phyloP scores from a whole-genome alignment of 371 early-diverging fungal species.

The Circinella umbellata region DNA sequence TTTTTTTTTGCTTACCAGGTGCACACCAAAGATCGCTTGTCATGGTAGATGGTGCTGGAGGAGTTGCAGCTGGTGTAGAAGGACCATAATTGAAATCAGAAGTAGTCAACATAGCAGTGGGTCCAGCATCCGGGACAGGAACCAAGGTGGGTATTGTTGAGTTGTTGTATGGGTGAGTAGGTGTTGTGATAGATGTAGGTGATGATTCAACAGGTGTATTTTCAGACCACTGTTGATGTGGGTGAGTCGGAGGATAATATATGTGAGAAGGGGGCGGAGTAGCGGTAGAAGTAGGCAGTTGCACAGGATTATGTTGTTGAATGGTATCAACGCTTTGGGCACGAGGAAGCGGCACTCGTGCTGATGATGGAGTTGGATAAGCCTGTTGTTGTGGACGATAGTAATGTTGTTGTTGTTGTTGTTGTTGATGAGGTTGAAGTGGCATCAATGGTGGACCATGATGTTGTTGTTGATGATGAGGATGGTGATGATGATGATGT shows the following conservation, averaged over 20 bases:
- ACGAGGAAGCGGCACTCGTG: slow-evolving; percentile 18
- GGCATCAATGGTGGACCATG: neutral
- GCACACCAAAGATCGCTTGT: slow-evolving; percentile 24
- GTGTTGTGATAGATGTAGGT: slow-evolving; percentile 11
- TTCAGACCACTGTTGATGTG: slow-evolving; percentile 4
- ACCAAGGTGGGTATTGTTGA: slow-evolving; percentile 28
- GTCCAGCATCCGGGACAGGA: slow-evolving; percentile 53
- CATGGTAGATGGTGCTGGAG: slow-evolving; percentile 9
- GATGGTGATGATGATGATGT: neutral
- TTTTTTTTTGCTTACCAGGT: slow-evolving; percentile 17
- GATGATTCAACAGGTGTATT: slow-evolving; percentile 9
- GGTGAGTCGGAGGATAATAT: slow-evolving; percentile 9
- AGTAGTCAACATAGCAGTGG: slow-evolving; percentile 44
- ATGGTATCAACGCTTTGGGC: slow-evolving; percentile 43
- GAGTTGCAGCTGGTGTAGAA: slow-evolving; percentile 2
- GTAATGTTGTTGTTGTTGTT: slow-evolving; percentile 15
- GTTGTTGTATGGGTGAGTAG: slow-evolving; percentile 1
- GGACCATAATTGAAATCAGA: slow-evolving; percentile 11
- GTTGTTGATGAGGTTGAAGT: slow-evolving; percentile 12
- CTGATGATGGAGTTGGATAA: slow-evolving; percentile 19
- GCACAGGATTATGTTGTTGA: slow-evolving; percentile 12
- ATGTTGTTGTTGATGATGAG: slow-evolving; percentile 8
- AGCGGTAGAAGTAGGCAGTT: slow-evolving; percentile 2
- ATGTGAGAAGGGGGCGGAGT: neutral
- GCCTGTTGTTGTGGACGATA: slow-evolving; percentile 11